Percentiles rank a stretch among this genome's conserved stretches.
phyloP scores from a whole-genome alignment of 2,329 filamentous ascomycete genomes.

The Lecanicillium sp. region DNA sequence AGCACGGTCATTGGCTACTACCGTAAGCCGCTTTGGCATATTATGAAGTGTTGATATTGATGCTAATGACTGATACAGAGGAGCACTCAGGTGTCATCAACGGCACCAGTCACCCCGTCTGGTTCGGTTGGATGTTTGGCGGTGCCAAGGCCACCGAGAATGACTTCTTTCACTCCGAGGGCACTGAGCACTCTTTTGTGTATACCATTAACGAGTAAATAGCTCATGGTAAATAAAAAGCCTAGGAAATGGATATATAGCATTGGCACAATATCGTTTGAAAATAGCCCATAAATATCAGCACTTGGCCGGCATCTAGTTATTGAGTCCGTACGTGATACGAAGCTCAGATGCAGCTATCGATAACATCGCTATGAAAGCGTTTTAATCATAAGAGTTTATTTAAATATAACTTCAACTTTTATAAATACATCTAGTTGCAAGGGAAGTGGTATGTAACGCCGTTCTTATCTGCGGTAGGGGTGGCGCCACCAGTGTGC shows the following conservation, averaged over 20 bases:
- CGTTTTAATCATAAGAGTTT: too few relatives aligned
- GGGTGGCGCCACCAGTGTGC: not conserved
- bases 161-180: conserved; percentile 1
- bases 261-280: too few relatives aligned
- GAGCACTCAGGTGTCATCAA: conserved; percentile 1
- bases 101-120: not conserved
- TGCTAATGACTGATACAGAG: not conserved
- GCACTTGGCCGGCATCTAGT: too few relatives aligned
- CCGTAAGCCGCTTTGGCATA: conserved; percentile 2
- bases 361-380: too few relatives aligned
- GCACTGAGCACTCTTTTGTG: conserved; percentile 2
- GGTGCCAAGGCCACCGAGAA: not conserved
- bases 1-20: conserved; percentile 10
- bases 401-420: too few relatives aligned
- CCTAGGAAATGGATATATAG: too few relatives aligned
- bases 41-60: not conserved
- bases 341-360: too few relatives aligned
- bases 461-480: not conserved
- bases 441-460: not conserved
- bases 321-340: too few relatives aligned
- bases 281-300: too few relatives aligned
- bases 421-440: too few relatives aligned
- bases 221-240: too few relatives aligned
- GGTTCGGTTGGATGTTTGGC: conserved; percentile 9
- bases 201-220: conserved; percentile 7